Conservation (phyloP, 148 eudicot species). For the Amaranthus cruentus region DNA sequence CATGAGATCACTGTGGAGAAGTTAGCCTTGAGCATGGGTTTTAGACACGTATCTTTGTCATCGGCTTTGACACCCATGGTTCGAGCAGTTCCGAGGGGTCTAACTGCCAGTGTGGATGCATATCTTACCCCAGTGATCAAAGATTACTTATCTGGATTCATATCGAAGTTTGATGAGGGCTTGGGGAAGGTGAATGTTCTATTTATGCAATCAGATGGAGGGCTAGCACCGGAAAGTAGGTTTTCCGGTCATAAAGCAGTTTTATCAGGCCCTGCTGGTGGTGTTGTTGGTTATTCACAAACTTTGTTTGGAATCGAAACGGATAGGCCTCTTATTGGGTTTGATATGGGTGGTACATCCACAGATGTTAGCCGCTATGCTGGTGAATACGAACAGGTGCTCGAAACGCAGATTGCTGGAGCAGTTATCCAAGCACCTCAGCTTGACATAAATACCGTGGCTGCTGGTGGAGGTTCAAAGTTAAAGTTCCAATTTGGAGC, state of each 20-base stretch:
- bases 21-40: slow-evolving; percentile 77
- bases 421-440: slow-evolving; percentile 97
- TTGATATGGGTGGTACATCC: slow-evolving; percentile 99
- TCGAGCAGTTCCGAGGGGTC: slow-evolving; percentile 96
- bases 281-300: slow-evolving; percentile 97
- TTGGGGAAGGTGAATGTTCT: slow-evolving; percentile 74
- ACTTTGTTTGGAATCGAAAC: slow-evolving; percentile 86
- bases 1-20: slow-evolving; percentile 72
- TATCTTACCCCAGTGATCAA: slow-evolving; percentile 92
- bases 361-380: slow-evolving; percentile 99
- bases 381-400: slow-evolving; percentile 84
- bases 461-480: slow-evolving; percentile 99
- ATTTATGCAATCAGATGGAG: slow-evolving; percentile 99
- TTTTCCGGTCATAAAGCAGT: slow-evolving; percentile 99
- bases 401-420: slow-evolving; percentile 97
- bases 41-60: slow-evolving; percentile 85
- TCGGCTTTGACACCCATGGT: slow-evolving; percentile 97
- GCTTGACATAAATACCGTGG: slow-evolving; percentile 96
- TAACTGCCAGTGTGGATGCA: slow-evolving; percentile 97
- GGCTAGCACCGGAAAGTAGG: slow-evolving; percentile 92
- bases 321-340: slow-evolving; percentile 91
- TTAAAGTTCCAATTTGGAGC: slow-evolving; percentile 90
- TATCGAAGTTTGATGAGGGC: slow-evolving; percentile 86
- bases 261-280: slow-evolving; percentile 98
- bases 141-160: slow-evolving; percentile 80